Evolutionary conservation across 1,284 basidiomycete species (phyloP).

Genomic region (Rhodotorula sp.): DNA sequence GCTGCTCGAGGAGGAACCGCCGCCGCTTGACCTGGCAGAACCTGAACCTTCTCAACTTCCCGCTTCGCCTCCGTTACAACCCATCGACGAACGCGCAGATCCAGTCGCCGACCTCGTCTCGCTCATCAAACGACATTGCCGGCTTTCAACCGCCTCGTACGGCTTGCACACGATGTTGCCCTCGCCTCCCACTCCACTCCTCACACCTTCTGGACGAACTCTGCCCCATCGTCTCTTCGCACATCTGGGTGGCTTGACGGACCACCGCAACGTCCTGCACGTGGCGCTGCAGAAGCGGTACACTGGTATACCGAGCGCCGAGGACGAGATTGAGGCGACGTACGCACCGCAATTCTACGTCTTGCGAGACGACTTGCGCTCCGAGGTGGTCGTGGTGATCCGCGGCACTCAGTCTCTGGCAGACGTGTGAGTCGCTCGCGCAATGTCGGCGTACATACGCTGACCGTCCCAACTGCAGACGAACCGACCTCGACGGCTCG

Average conservation of each 20-base stretch:
- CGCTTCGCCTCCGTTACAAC: conserved; percentile 13
- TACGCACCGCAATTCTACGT: conserved; percentile 37
- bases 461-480: background rate
- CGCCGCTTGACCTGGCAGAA: conserved; percentile 14
- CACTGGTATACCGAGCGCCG: background rate
- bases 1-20: conserved; percentile 15
- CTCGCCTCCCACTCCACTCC: conserved; percentile 25
- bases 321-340: background rate
- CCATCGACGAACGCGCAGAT: conserved; percentile 6
- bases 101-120: conserved; percentile 12
- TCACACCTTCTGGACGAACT: conserved; percentile 30
- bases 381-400: conserved; percentile 33
- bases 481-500: conserved; percentile 36
- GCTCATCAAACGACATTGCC: conserved; percentile 21
- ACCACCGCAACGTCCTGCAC: conserved; percentile 30
- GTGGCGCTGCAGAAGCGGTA: conserved; percentile 36
- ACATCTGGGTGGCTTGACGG: conserved; percentile 32
- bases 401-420: conserved; percentile 36
- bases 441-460: background rate
- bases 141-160: conserved; percentile 37
- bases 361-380: conserved; percentile 27
- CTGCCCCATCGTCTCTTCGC: conserved; percentile 33
- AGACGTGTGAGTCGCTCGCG: conserved; percentile 20
- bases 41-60: background rate
- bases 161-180: conserved; percentile 35